These are phyloP conservation scores for Fusarium sarcochroum DNA, from an alignment of 2,329 filamentous ascomycete genomes.

Conservation along the genomic window DNA sequence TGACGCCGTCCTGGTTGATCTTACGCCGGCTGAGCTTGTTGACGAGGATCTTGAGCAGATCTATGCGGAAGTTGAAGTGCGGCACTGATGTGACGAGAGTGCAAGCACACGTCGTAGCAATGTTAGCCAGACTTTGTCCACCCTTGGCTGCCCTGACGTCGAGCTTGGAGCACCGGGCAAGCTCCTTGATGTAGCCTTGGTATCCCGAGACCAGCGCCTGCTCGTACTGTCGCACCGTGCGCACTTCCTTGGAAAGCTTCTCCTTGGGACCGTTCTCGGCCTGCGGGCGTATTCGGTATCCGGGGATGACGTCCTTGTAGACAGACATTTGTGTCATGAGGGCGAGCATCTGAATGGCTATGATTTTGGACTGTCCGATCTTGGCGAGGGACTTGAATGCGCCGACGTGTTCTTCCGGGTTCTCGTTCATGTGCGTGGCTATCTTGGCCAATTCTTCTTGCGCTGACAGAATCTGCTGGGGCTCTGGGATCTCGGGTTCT, in stretches of 20 bases:
- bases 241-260: slow-evolving; percentile 93
- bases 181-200: slow-evolving; percentile 83
- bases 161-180: slow-evolving; percentile 76
- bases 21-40: slow-evolving; percentile 82
- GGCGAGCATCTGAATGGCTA: slow-evolving; percentile 86
- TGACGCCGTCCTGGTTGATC: slow-evolving; percentile 81
- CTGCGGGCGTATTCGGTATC: slow-evolving; percentile 91
- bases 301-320: slow-evolving; percentile 96
- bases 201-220: slow-evolving; percentile 89
- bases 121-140: slow-evolving; percentile 71
- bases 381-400: slow-evolving; percentile 83
- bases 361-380: slow-evolving; percentile 77
- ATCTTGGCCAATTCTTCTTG: slow-evolving; percentile 94
- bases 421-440: slow-evolving; percentile 86
- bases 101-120: slow-evolving; percentile 90
- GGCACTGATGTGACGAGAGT: slow-evolving; percentile 84
- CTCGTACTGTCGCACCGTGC: slow-evolving; percentile 85
- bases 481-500: slow-evolving; percentile 76
- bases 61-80: slow-evolving; percentile 96
- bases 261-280: slow-evolving; percentile 80
- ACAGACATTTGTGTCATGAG: slow-evolving; percentile 89
- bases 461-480: slow-evolving; percentile 85
- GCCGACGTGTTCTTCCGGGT: slow-evolving; percentile 89
- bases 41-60: slow-evolving; percentile 89
- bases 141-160: slow-evolving; percentile 58